phyloP scores from a whole-genome alignment of 257 asterid species.

The Fraxinus americana region DNA sequence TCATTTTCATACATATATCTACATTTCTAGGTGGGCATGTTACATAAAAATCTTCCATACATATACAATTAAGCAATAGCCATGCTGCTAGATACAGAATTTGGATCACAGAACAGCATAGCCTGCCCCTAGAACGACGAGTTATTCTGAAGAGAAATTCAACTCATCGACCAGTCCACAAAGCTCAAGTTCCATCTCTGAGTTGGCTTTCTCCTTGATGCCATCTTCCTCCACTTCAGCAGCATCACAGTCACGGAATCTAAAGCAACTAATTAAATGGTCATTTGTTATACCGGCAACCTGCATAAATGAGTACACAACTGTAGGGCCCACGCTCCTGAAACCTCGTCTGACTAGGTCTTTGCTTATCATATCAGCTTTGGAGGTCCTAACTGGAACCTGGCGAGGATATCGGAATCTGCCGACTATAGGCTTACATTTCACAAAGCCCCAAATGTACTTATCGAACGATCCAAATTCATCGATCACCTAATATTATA shows the following conservation, averaged over 20 bases:
- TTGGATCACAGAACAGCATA: neutral
- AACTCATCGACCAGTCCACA: slow-evolving; percentile 31
- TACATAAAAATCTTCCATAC: neutral
- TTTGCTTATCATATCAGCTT: slow-evolving; percentile 49
- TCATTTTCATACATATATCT: neutral
- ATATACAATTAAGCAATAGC: neutral
- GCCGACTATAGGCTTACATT: slow-evolving; percentile 37
- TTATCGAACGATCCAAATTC: slow-evolving; percentile 51
- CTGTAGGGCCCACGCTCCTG: slow-evolving; percentile 45
- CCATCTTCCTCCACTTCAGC: slow-evolving; percentile 28
- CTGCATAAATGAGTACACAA: slow-evolving; percentile 54
- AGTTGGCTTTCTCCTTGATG: slow-evolving; percentile 13
- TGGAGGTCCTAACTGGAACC: slow-evolving; percentile 48
- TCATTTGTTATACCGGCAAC: slow-evolving; percentile 52
- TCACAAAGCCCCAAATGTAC: slow-evolving; percentile 51
- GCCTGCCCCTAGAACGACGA: neutral
- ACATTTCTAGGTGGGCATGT: neutral
- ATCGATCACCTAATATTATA: slow-evolving; percentile 32
- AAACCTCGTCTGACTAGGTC: slow-evolving; percentile 46
- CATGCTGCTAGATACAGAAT: neutral
- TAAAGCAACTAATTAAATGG: slow-evolving; percentile 49
- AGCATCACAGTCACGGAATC: slow-evolving; percentile 43
- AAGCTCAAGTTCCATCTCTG: slow-evolving; percentile 21
- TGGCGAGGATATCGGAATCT: slow-evolving; percentile 42
- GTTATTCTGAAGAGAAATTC: slow-evolving; percentile 37